Evolutionary conservation across 805 yeast species (phyloP), one percentile per base, ranked within the genome.

Genomic region (Tetrapisispora fleetii): DNA sequence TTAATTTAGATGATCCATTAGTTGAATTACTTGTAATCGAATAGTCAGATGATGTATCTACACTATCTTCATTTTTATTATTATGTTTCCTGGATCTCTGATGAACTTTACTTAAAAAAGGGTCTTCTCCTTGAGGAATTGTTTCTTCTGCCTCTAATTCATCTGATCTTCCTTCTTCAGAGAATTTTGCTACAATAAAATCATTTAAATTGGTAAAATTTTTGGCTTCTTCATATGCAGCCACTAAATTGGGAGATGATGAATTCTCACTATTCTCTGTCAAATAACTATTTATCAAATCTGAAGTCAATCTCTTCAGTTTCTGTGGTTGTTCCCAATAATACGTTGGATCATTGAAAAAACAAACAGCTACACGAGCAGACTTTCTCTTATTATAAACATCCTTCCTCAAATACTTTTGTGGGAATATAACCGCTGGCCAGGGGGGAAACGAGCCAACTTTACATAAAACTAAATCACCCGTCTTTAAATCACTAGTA

Each of bases 381-480:
- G 56, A 48, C 46, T 57, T 58, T 36, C 58, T 47, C 40, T 60
- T 57, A 4, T 56, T 54, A 37, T 57, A 57, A 3, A 64, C 67
- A 43, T 62, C 65, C 9, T 54, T 53, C 42, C 64, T 53, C n/a
- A 63, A 53, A 35, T 62, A 52, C 35, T 61, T 49, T 43, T 60
- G 65, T 11, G 68, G 68, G 30, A 61, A 60, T 4, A 64, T 63
- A 4, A 64, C 64, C 8, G 67, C 67, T 1, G 68, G 68, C 68
- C 68, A 64, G 9, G 67, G 67, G 3, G 65, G 64, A 42, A 59
- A 64, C 4, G 62, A 58, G 3, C 68, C 68, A 18, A 64, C 68
- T 49, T 64, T 64, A 48, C 67, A 64, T 36, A 64, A 51, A 11
- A 64, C 68, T 40, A 64, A 47, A 49, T 58, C 63, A n/a, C 67